Percentiles rank a stretch among this genome's conserved stretches.
These are phyloP conservation scores for Schrenkiella parvula DNA, from an alignment of 345 rosid species.

Conservation along the genomic window DNA sequence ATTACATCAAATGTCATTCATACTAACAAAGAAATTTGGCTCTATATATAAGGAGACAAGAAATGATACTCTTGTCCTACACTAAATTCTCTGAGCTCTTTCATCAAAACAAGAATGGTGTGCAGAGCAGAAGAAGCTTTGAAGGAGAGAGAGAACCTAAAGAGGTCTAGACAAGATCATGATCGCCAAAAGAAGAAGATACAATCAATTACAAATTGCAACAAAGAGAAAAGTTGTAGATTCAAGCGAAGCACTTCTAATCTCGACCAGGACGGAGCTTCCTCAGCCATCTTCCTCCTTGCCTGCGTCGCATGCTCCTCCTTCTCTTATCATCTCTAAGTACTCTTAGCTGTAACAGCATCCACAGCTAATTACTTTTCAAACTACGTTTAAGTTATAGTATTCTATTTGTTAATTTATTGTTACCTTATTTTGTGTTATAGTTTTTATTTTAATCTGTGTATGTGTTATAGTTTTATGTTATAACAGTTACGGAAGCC, in stretches of 20 bases:
- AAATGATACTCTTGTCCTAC: constrained; percentile 2
- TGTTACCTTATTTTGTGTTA: background rate
- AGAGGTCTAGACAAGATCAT: constrained; percentile 25
- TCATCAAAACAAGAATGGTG: constrained; percentile 36
- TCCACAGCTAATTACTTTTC: background rate
- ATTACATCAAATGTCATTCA: background rate
- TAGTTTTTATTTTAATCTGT: constrained; percentile 2
- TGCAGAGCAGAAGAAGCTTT: constrained; percentile 49
- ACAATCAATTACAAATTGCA: constrained; percentile 49
- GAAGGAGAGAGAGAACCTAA: constrained; percentile 39
- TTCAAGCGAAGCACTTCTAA: constrained; percentile 80
- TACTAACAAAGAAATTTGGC: background rate
- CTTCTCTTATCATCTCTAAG: constrained; percentile 19
- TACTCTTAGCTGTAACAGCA: background rate
- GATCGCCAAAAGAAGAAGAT: constrained; percentile 30
- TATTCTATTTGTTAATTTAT: constrained; percentile 2
- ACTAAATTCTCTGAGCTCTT: background rate
- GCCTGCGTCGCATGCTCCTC: constrained; percentile 85
- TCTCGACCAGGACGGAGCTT: constrained; percentile 78
- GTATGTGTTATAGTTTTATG: background rate
- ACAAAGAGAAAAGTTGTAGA: constrained; percentile 60
- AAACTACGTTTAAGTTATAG: background rate
- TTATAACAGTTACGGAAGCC: background rate
- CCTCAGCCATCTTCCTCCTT: constrained; percentile 83
- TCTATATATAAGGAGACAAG: constrained; percentile 14